A percentile compares a stretch with the other conserved stretches of the same genome.
These are phyloP conservation scores for Actinomucor elegans DNA, from an alignment of 371 early-diverging fungal genomes.

Conservation along the genomic window DNA sequence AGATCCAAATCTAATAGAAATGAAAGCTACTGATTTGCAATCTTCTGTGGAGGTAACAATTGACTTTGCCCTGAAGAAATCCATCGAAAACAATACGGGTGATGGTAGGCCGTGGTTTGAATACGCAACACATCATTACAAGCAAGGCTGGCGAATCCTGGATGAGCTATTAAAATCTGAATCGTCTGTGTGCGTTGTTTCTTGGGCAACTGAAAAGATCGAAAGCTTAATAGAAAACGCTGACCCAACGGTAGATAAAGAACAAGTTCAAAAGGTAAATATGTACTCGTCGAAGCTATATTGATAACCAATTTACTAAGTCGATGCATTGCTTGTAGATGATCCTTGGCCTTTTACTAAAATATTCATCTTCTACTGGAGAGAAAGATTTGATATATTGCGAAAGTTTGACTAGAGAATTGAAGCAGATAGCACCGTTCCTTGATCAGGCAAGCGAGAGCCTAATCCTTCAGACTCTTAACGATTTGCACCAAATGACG, in stretches of 20 bases:
- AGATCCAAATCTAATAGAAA: neutral
- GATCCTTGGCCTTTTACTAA: slow-evolving; percentile 8
- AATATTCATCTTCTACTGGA: slow-evolving; percentile 15
- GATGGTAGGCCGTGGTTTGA: slow-evolving; percentile 63
- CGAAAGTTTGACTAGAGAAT: neutral
- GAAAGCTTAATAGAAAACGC: neutral
- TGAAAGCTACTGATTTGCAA: slow-evolving; percentile 10
- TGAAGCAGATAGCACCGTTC: slow-evolving; percentile 17
- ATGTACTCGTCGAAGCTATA: too few relatives aligned
- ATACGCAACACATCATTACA: slow-evolving; percentile 62
- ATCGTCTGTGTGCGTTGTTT: slow-evolving; percentile 19
- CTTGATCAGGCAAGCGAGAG: slow-evolving; percentile 1
- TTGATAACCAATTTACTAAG: too few relatives aligned
- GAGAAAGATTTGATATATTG: neutral
- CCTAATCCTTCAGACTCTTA: slow-evolving; percentile 11
- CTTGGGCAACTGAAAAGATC: slow-evolving; percentile 27
- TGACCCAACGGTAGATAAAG: neutral
- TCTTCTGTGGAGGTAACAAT: slow-evolving; percentile 31
- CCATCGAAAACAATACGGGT: slow-evolving; percentile 24
- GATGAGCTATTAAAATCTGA: slow-evolving; percentile 42
- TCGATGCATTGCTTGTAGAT: neutral
- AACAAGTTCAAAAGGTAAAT: slow-evolving; percentile 26
- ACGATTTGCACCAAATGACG: slow-evolving; percentile 22
- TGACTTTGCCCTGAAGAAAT: slow-evolving; percentile 26
- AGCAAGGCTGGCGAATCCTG: slow-evolving; percentile 60